These are phyloP conservation scores for Penicillium sclerotigenum DNA, from an alignment of 2,329 filamentous ascomycete genomes.

Conservation along the genomic window DNA sequence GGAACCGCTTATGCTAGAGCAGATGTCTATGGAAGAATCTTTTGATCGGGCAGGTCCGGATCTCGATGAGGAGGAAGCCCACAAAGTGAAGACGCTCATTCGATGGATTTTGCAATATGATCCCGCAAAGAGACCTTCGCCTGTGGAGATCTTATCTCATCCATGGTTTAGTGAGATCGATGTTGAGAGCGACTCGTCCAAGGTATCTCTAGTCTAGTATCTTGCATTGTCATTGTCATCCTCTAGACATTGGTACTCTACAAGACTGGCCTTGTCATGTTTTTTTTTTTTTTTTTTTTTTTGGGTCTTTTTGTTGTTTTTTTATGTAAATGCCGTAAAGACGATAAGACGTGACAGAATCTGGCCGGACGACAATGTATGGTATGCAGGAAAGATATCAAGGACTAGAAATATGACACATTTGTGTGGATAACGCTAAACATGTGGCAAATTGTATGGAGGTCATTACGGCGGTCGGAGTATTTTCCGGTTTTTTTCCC, in stretches of 20 bases:
- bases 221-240: not conserved
- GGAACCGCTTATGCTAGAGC: slow-evolving; percentile 23
- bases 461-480: too few species aligned
- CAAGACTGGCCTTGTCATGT: too few species aligned
- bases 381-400: too few species aligned
- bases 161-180: slow-evolving; percentile 29
- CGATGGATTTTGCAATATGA: slow-evolving; percentile 31
- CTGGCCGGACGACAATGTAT: too few species aligned
- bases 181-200: slow-evolving; percentile 4
- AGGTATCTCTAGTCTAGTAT: slow-evolving; percentile 1
- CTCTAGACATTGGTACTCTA: not conserved
- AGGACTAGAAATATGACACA: too few species aligned
- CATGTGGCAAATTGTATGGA: too few species aligned
- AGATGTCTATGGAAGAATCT: slow-evolving; percentile 23
- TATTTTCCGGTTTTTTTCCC: too few species aligned
- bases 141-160: slow-evolving; percentile 27
- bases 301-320: too few species aligned
- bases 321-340: too few species aligned
- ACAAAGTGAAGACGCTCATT: slow-evolving; percentile 26
- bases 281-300: too few species aligned
- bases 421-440: too few species aligned
- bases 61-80: slow-evolving; percentile 26
- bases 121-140: slow-evolving; percentile 27
- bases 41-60: slow-evolving; percentile 24
- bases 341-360: too few species aligned